These are phyloP conservation scores for Hydrangea macrophylla DNA, from an alignment of 148 eudicot species.

Conservation along the genomic window DNA sequence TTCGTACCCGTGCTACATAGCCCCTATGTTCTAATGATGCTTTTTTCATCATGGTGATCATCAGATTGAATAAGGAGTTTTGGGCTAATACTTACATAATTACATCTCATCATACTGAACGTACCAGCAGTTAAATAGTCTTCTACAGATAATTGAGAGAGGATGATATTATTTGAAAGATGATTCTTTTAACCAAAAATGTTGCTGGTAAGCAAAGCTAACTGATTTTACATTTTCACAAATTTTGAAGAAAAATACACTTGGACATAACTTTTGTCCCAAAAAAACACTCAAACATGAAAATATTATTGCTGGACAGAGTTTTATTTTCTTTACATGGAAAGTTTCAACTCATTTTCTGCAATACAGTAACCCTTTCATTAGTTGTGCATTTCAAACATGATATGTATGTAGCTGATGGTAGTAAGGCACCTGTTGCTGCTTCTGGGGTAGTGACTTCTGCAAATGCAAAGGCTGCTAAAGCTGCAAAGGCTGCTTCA, in stretches of 20 bases:
- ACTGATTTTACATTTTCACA: too few relatives aligned
- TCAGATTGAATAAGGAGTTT: not conserved
- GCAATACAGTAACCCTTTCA: not conserved
- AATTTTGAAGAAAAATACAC: too few relatives aligned
- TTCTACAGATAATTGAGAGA: too few relatives aligned
- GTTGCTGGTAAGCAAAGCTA: too few relatives aligned
- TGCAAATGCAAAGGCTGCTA: conserved; percentile 48
- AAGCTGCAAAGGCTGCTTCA: conserved; percentile 47
- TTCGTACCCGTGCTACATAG: too few relatives aligned
- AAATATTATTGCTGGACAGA: not conserved
- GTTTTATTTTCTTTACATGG: not conserved
- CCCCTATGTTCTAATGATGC: conserved; percentile 4
- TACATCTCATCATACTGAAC: not conserved
- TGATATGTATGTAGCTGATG: conserved; percentile 44
- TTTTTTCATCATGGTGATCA: not conserved
- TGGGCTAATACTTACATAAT: conserved; percentile 1
- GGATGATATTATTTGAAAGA: too few relatives aligned
- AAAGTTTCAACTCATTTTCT: not conserved
- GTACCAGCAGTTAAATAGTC: too few relatives aligned
- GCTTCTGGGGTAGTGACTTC: conserved; percentile 43
- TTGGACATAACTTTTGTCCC: too few relatives aligned
- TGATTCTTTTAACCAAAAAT: too few relatives aligned
- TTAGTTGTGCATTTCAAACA: conserved; percentile 6
- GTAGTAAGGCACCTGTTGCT: conserved; percentile 38
- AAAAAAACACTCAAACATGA: too few relatives aligned